phyloP scores from a whole-genome alignment of 1,284 basidiomycete species.

The Boletus calvinii region DNA sequence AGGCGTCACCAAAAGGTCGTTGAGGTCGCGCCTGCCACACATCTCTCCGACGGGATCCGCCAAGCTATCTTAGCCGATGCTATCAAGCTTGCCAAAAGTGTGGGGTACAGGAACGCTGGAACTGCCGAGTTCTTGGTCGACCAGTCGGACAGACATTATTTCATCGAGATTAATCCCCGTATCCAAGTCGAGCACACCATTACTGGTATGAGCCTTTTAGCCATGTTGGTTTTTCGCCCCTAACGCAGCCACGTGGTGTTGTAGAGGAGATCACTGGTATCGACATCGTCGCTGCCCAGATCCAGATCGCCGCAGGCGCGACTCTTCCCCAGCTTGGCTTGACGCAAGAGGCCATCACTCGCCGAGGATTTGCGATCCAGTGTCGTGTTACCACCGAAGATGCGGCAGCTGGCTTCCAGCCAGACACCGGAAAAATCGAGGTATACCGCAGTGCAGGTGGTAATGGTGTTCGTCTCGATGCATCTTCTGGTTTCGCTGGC shows the following conservation, averaged over 20 bases:
- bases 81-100: conserved; percentile 92
- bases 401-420: conserved; percentile 88
- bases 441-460: conserved; percentile 99
- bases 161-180: conserved; percentile 98
- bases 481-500: conserved; percentile 96
- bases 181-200: conserved; percentile 99
- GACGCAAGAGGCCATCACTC: conserved; percentile 94
- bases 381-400: conserved; percentile 99
- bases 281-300: conserved; percentile 97
- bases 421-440: conserved; percentile 99
- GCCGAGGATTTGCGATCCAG: conserved; percentile 97
- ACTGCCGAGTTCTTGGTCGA: conserved; percentile 98
- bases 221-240: conserved; percentile 1
- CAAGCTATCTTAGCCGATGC: conserved; percentile 88
- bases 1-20: conserved; percentile 98
- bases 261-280: conserved; percentile 98
- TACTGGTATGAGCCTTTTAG: conserved; percentile 60
- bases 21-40: conserved; percentile 95
- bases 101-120: conserved; percentile 94
- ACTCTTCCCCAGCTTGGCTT: conserved; percentile 94
- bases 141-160: conserved; percentile 93
- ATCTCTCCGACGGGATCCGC: conserved; percentile 88
- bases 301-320: conserved; percentile 97
- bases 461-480: conserved; percentile 97
- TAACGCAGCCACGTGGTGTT: conserved; percentile 6